Percentiles rank a stretch among this genome's conserved stretches.
phyloP scores from a whole-genome alignment of 2,329 filamentous ascomycete genomes.

The Amylocarpus encephaloides region DNA sequence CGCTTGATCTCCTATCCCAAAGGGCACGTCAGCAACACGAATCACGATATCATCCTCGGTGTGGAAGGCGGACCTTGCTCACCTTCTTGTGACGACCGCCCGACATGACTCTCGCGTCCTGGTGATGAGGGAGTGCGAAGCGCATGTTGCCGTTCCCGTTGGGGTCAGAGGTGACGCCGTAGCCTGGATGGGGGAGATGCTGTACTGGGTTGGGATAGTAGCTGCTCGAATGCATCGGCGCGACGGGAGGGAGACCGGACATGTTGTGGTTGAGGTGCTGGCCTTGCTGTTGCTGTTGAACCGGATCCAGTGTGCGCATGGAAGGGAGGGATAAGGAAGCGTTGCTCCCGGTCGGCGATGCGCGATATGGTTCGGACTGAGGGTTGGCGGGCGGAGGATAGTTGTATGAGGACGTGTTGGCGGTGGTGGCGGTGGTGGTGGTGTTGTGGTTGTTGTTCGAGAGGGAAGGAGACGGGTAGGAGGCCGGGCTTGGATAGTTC shows the following conservation, averaged over 20 bases:
- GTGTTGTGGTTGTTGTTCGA: neutral
- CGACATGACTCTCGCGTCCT: slow-evolving; percentile 47
- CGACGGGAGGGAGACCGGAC: slow-evolving; percentile 47
- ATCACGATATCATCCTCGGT: neutral
- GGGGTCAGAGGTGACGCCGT: slow-evolving; percentile 40
- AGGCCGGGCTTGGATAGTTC: slow-evolving; percentile 40
- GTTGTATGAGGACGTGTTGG: neutral
- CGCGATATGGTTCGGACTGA: slow-evolving; percentile 38
- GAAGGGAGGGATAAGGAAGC: slow-evolving; percentile 43
- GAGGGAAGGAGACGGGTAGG: slow-evolving; percentile 40
- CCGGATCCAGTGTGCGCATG: slow-evolving; percentile 42
- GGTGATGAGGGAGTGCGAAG: slow-evolving; percentile 47
- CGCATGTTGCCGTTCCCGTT: slow-evolving; percentile 40
- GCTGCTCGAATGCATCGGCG: slow-evolving; percentile 35
- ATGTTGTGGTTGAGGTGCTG: slow-evolving; percentile 38
- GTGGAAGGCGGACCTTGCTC: slow-evolving; percentile 10
- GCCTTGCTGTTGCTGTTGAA: slow-evolving; percentile 27
- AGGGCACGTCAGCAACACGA: slow-evolving; percentile 24
- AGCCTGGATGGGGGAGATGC: slow-evolving; percentile 38
- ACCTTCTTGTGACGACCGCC: slow-evolving; percentile 54
- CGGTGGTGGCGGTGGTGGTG: too few relatives aligned
- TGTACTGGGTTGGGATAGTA: slow-evolving; percentile 42
- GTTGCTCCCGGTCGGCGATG: slow-evolving; percentile 38
- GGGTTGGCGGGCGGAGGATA: neutral
- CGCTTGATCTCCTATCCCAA: slow-evolving; percentile 61